These are phyloP conservation scores for Fusarium temperatum DNA, from an alignment of 2,329 filamentous ascomycete genomes.

Conservation along the genomic window DNA sequence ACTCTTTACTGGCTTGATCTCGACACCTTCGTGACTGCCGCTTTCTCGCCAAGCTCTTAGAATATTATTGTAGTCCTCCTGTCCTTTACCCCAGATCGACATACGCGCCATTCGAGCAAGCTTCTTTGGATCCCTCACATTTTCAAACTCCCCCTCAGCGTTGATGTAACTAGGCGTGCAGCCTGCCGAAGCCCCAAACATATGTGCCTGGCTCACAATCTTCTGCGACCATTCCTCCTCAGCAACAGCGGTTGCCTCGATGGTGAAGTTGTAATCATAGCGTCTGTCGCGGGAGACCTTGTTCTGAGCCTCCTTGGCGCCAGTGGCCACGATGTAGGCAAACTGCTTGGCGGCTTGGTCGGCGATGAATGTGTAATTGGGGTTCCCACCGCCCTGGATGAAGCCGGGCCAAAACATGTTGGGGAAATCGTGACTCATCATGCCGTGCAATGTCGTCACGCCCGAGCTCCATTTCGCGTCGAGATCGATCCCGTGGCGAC, in stretches of 20 bases:
- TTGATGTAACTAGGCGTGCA: not conserved
- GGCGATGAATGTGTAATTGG: not conserved
- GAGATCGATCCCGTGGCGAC: not conserved
- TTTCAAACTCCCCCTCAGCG: not conserved
- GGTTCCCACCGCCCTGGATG: not conserved
- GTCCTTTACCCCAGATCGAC: no score
- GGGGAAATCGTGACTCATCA: not conserved
- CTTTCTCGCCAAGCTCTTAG: no score
- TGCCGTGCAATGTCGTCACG: not conserved
- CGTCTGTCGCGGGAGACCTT: fast-evolving
- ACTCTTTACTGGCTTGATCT: no score
- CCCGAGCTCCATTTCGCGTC: not conserved
- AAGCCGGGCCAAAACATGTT: not conserved
- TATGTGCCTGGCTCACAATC: not conserved
- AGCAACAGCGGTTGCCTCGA: not conserved
- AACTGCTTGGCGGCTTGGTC: not conserved
- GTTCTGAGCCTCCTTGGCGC: not conserved
- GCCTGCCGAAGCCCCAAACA: not conserved
- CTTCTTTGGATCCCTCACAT: no score
- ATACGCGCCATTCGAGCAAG: no score
- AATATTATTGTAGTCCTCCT: no score
- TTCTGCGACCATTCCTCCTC: not conserved
- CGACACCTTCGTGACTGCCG: no score
- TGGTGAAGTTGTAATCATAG: not conserved
- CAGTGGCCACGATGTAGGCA: not conserved